A percentile compares a stretch with the other conserved stretches of the same genome.
phyloP scores from a whole-genome alignment of 371 early-diverging fungal species.

The Coemansia sp. region DNA sequence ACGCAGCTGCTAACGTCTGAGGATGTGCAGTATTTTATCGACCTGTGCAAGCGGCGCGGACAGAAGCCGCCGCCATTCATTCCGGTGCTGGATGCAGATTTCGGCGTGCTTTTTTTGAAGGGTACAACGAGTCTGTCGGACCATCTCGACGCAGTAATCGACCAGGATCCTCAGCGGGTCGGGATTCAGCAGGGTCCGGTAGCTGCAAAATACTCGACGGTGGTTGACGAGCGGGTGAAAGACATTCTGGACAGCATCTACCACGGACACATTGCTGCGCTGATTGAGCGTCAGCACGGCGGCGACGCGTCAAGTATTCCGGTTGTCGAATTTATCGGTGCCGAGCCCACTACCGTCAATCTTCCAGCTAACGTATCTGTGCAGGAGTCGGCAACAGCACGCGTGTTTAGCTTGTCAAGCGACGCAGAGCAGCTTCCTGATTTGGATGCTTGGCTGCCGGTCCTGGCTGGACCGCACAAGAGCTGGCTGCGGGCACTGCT shows the following conservation, averaged over 20 bases:
- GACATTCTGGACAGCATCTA: conserved; percentile 87
- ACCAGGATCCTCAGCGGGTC: conserved; percentile 86
- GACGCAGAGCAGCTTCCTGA: conserved; percentile 7
- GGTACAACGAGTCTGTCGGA: conserved; percentile 93
- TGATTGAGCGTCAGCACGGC: conserved; percentile 74
- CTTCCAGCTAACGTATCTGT: conserved; percentile 5
- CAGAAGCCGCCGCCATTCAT: conserved; percentile 94
- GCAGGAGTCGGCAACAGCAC: not conserved
- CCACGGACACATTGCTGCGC: conserved; percentile 70
- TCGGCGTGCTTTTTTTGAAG: conserved; percentile 94
- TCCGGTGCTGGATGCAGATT: conserved; percentile 88
- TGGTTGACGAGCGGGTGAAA: conserved; percentile 83
- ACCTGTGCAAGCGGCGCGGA: conserved; percentile 74
- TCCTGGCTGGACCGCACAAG: not conserved
- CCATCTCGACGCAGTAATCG: conserved; percentile 83
- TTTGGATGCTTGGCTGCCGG: not conserved
- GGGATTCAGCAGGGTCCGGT: conserved; percentile 93
- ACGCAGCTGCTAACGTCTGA: conserved; percentile 84
- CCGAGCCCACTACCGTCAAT: conserved; percentile 32
- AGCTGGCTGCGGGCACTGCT: conserved; percentile 20
- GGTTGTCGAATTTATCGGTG: conserved; percentile 80
- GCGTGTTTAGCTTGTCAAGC: conserved; percentile 7
- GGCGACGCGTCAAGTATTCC: conserved; percentile 65
- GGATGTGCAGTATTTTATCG: conserved; percentile 87
- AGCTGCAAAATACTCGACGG: conserved; percentile 78